These are phyloP conservation scores for Cordyceps fumosorosea DNA, from an alignment of 2,329 filamentous ascomycete species.

Conservation along the genomic window DNA sequence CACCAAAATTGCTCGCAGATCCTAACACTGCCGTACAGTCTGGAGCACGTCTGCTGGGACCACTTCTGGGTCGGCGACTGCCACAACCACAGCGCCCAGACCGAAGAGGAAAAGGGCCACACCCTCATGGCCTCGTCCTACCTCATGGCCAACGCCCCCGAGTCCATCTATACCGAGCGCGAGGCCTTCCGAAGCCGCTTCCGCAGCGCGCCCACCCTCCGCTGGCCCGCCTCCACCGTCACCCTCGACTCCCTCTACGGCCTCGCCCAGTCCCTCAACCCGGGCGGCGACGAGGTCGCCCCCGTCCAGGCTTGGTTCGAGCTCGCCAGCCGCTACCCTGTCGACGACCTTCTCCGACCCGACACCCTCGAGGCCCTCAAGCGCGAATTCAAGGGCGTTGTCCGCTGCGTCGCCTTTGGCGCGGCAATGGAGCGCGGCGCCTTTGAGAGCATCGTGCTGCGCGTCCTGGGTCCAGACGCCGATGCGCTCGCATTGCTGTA, in stretches of 20 bases:
- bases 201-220: constrained; percentile 21
- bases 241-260: constrained; percentile 37
- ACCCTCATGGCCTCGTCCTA: constrained; percentile 38
- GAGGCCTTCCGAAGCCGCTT: constrained; percentile 17
- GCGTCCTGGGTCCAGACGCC: constrained; percentile 28
- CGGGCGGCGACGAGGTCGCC: constrained; percentile 36
- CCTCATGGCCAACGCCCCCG: constrained; percentile 34
- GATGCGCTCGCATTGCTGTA: background rate
- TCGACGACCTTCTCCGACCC: constrained; percentile 24
- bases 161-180: constrained; percentile 25
- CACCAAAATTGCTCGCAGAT: background rate
- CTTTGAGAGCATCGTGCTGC: constrained; percentile 39
- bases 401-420: constrained; percentile 42
- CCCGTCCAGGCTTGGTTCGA: constrained; percentile 52
- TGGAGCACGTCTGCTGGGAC: constrained; percentile 48
- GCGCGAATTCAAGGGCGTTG: constrained; percentile 35
- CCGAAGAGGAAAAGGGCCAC: constrained; percentile 32
- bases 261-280: constrained; percentile 40
- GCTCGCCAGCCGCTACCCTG: constrained; percentile 35
- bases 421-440: constrained; percentile 39
- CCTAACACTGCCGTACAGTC: constrained; percentile 25
- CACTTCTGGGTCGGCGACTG: constrained; percentile 39
- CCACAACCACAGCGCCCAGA: constrained; percentile 25
- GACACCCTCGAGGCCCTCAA: constrained; percentile 32
- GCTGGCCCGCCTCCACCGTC: constrained; percentile 34